A percentile compares a stretch with the other conserved stretches of the same genome.
phyloP scores from a whole-genome alignment of 2,329 filamentous ascomycete genomes.

The Pleoardoris graminearum region DNA sequence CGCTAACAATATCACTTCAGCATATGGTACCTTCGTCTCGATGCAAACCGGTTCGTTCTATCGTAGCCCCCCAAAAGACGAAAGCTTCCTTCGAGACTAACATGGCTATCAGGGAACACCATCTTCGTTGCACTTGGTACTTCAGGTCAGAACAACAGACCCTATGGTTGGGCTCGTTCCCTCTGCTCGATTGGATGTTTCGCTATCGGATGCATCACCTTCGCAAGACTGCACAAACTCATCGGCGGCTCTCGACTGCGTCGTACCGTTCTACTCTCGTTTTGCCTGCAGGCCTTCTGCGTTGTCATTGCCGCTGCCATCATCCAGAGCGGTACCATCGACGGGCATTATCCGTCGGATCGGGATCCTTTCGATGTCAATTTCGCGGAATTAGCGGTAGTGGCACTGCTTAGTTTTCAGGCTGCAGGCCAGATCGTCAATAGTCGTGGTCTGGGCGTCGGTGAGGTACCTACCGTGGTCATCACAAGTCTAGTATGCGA shows the following conservation, averaged over 20 bases:
- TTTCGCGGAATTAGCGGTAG: constrained; percentile 45
- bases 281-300: constrained; percentile 56
- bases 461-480: constrained; percentile 60
- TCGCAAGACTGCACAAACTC: constrained; percentile 56
- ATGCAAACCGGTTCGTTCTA: constrained; percentile 56
- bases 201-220: constrained; percentile 7
- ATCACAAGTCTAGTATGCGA: constrained; percentile 61
- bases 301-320: constrained; percentile 59
- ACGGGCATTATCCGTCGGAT: background rate
- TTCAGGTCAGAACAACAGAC: constrained; percentile 46
- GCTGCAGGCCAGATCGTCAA: constrained; percentile 58
- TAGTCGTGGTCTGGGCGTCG: constrained; percentile 55
- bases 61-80: background rate
- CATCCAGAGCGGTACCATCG: constrained; percentile 2
- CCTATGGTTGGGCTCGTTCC: constrained; percentile 5
- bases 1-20: background rate
- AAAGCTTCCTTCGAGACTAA: background rate
- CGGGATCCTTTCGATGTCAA: background rate
- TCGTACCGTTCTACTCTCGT: constrained; percentile 53
- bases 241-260: constrained; percentile 54
- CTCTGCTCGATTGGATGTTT: constrained; percentile 10
- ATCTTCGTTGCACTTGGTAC: constrained; percentile 65
- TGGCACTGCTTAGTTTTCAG: constrained; percentile 56
- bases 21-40: constrained; percentile 46
- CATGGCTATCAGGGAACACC: constrained; percentile 56